phyloP scores from a whole-genome alignment of 768 basidiomycete genomes.

The Hericium rajendrae region DNA sequence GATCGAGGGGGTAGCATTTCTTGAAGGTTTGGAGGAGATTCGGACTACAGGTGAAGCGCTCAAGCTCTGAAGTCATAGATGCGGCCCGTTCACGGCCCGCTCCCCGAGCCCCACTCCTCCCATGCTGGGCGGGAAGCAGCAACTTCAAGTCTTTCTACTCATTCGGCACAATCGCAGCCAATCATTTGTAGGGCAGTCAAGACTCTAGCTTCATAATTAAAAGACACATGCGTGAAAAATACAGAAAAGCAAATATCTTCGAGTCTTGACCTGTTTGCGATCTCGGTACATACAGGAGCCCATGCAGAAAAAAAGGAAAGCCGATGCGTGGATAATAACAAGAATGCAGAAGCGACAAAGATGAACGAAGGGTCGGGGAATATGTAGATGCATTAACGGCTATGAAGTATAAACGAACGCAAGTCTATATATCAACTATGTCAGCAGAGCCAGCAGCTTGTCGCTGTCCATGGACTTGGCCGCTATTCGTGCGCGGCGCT shows the following conservation, averaged over 20 bases:
- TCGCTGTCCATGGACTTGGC: constrained; percentile 53
- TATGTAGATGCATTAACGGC: constrained; percentile 9
- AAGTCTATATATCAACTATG: not conserved
- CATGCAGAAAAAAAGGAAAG: constrained; percentile 5
- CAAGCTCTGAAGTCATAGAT: too few species aligned
- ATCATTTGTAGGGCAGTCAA: too few species aligned
- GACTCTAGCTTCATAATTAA: too few species aligned
- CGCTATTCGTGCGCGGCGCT: constrained; percentile 43
- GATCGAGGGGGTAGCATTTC: too few species aligned
- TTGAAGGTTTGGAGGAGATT: too few species aligned
- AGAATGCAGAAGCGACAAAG: constrained; percentile 7
- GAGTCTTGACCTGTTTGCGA: not conserved
- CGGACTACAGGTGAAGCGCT: too few species aligned
- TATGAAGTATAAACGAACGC: constrained; percentile 4
- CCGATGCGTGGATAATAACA: constrained; percentile 6
- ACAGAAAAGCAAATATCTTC: constrained; percentile 1
- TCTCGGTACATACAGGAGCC: constrained; percentile 4
- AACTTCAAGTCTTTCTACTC: too few species aligned
- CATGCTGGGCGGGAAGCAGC: too few species aligned
- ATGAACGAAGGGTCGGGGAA: constrained; percentile 10
- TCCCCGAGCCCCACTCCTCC: too few species aligned
- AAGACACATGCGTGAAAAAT: too few species aligned
- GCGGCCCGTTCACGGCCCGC: too few species aligned
- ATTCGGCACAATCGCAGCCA: too few species aligned
- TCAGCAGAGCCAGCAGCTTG: constrained; percentile 34